Conservation (phyloP, 2,329 filamentous ascomycete genomes). For the Fusarium nematophilum region DNA sequence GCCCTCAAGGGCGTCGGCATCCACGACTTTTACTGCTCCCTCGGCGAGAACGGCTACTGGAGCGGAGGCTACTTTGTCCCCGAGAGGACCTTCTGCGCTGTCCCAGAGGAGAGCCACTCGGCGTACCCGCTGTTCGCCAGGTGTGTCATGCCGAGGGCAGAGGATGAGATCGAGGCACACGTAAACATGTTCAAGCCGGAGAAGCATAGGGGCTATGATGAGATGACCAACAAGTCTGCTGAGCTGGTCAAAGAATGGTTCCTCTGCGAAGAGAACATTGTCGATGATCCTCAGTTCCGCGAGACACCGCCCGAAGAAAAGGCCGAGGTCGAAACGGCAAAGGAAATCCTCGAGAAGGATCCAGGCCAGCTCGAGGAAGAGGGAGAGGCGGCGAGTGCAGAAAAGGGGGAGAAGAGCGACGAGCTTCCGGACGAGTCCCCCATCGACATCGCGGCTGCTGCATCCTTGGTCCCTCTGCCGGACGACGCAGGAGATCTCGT, state of each 20-base stretch:
- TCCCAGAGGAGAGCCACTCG: constrained; percentile 65
- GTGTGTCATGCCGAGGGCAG: constrained; percentile 70
- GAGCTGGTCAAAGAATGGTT: constrained; percentile 70
- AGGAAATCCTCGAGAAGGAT: constrained; percentile 38
- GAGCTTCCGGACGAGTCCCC: constrained; percentile 53
- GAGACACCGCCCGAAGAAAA: constrained; percentile 53
- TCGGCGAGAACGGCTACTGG: constrained; percentile 78
- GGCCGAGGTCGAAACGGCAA: constrained; percentile 42
- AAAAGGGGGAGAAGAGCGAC: constrained; percentile 15
- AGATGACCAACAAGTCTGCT: constrained; percentile 69
- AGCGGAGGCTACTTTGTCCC: constrained; percentile 69
- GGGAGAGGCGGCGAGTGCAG: not conserved
- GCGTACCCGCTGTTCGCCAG: constrained; percentile 60
- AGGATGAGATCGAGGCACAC: constrained; percentile 80
- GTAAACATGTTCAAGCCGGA: constrained; percentile 72
- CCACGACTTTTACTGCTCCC: constrained; percentile 79
- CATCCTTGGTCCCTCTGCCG: constrained; percentile 61
- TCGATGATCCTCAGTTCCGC: constrained; percentile 60
- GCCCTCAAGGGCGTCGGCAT: constrained; percentile 74
- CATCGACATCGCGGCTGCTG: constrained; percentile 64
- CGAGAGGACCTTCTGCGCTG: constrained; percentile 83
- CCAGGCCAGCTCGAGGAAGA: constrained; percentile 29
- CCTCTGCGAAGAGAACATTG: constrained; percentile 55
- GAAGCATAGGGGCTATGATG: constrained; percentile 72
- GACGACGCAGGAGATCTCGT: constrained; percentile 52